A percentile compares a stretch with the other conserved stretches of the same genome.
Evolutionary conservation across 768 basidiomycete genomes (phyloP).

Genomic region (Boletus huronensis): DNA sequence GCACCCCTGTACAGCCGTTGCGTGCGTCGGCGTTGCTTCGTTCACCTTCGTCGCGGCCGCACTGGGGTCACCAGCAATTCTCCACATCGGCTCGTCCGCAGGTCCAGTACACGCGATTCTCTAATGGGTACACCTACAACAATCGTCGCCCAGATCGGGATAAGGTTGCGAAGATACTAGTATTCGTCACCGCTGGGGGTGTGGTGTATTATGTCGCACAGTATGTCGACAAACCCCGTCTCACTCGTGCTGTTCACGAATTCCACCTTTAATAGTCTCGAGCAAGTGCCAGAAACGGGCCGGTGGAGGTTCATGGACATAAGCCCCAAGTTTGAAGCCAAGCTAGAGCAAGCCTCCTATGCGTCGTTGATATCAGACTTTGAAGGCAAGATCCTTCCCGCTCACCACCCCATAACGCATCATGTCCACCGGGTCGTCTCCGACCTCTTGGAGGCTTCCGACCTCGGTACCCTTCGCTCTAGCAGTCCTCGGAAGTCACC

Average conservation of each 20-base stretch:
- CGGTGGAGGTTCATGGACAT: constrained; percentile 88
- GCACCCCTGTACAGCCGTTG: neutral
- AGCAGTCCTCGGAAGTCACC: constrained; percentile 3
- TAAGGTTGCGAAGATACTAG: constrained; percentile 12
- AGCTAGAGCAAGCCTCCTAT: constrained; percentile 43
- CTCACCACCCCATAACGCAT: constrained; percentile 58
- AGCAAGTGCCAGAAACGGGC: constrained; percentile 83
- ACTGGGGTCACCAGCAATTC: constrained; percentile 12
- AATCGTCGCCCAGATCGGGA: constrained; percentile 6
- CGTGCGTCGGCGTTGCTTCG: neutral
- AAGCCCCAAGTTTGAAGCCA: constrained; percentile 51
- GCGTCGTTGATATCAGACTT: constrained; percentile 50
- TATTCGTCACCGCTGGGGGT: constrained; percentile 19
- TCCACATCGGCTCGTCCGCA: constrained; percentile 18
- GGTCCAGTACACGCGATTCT: constrained; percentile 29
- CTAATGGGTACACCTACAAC: constrained; percentile 8
- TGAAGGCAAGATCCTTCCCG: constrained; percentile 54
- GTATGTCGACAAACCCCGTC: constrained; percentile 13
- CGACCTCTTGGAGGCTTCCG: constrained; percentile 64
- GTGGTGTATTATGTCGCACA: constrained; percentile 29
- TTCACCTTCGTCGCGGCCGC: neutral
- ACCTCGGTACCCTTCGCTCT: constrained; percentile 57
- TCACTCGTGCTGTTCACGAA: neutral
- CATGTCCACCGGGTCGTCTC: constrained; percentile 70
- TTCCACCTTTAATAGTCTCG: constrained; percentile 48